These are phyloP conservation scores for Sherardia arvensis DNA, from an alignment of 257 asterid genomes.

Conservation along the genomic window DNA sequence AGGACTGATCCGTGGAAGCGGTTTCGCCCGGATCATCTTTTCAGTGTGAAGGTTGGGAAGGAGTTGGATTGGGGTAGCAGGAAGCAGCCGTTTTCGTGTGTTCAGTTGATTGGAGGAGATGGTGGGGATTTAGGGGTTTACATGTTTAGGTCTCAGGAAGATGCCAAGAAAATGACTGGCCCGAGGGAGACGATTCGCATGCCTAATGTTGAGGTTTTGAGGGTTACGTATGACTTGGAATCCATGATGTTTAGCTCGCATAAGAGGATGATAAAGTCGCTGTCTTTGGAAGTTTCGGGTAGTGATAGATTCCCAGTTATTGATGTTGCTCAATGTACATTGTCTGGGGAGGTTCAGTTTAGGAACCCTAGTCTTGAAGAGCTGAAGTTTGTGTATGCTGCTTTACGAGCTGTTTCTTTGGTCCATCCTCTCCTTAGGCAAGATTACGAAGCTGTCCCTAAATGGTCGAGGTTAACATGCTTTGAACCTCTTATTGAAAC, in stretches of 20 bases:
- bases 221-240: conserved; percentile 45
- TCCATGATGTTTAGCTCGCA: conserved; percentile 29
- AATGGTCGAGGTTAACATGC: conserved; percentile 23
- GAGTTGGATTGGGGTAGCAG: conserved; percentile 40
- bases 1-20: conserved; percentile 58
- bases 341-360: conserved; percentile 32
- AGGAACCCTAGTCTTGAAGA: conserved; percentile 45
- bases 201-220: conserved; percentile 37
- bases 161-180: conserved; percentile 37
- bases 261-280: conserved; percentile 23
- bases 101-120: conserved; percentile 50
- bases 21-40: conserved; percentile 37
- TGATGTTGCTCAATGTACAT: conserved; percentile 34
- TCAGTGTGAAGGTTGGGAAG: conserved; percentile 38
- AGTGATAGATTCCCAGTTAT: conserved; percentile 41
- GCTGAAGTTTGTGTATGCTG: conserved; percentile 38
- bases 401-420: conserved; percentile 28
- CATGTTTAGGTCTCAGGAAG: conserved; percentile 41
- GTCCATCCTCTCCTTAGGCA: conserved; percentile 46
- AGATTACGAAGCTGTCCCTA: conserved; percentile 25
- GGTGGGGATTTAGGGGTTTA: conserved; percentile 50
- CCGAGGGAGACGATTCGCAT: conserved; percentile 36
- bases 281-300: conserved; percentile 41
- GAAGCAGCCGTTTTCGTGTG: conserved; percentile 40
- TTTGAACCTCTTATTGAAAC: conserved; percentile 47